A percentile compares a stretch with the other conserved stretches of the same genome.
Conservation (phyloP, 306 rosid species). For the Benincasa hispida region DNA sequence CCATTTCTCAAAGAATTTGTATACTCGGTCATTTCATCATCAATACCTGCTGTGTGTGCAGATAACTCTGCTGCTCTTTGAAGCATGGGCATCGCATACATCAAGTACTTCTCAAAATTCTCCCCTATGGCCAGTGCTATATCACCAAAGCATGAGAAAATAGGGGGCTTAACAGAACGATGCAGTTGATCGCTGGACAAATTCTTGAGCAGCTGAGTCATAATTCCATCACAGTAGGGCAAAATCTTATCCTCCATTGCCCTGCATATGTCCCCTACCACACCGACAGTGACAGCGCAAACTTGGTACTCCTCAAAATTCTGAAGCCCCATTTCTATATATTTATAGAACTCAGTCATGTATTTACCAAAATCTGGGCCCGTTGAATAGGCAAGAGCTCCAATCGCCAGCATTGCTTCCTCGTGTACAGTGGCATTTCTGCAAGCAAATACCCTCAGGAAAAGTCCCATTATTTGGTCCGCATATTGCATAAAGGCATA, state of each 20-base stretch:
- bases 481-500: slow-evolving; percentile 60
- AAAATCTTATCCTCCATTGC: slow-evolving; percentile 80
- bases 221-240: slow-evolving; percentile 85
- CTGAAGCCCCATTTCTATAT: slow-evolving; percentile 76
- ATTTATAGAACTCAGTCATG: slow-evolving; percentile 68
- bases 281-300: slow-evolving; percentile 87
- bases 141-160: slow-evolving; percentile 88
- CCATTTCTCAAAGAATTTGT: slow-evolving; percentile 82
- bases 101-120: slow-evolving; percentile 64
- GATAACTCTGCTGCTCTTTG: slow-evolving; percentile 80
- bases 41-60: slow-evolving; percentile 54
- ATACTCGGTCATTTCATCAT: slow-evolving; percentile 75
- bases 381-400: slow-evolving; percentile 68
- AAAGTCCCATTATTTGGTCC: slow-evolving; percentile 78
- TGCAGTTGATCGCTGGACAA: slow-evolving; percentile 78
- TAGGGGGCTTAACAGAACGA: slow-evolving; percentile 81
- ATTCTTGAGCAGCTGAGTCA: slow-evolving; percentile 81
- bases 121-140: slow-evolving; percentile 85
- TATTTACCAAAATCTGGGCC: slow-evolving; percentile 76
- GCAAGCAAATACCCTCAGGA: slow-evolving; percentile 66
- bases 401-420: slow-evolving; percentile 97
- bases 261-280: slow-evolving; percentile 87
- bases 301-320: slow-evolving; percentile 93
- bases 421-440: slow-evolving; percentile 92
- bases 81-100: slow-evolving; percentile 85